These are phyloP conservation scores for Lactarius akahatsu DNA, from an alignment of 768 basidiomycete genomes.

Conservation along the genomic window DNA sequence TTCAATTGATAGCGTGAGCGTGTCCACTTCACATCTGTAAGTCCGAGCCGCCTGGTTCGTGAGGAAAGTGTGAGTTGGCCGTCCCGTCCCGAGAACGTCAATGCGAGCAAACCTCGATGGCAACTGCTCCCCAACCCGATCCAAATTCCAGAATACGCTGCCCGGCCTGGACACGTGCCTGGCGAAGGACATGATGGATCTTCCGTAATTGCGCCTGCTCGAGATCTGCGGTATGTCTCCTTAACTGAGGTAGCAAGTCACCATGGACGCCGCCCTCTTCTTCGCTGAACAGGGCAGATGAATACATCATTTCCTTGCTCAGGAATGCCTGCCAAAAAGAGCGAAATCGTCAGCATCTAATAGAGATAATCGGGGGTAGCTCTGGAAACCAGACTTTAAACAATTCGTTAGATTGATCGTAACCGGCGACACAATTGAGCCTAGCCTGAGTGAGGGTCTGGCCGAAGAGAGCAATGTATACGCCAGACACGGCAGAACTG, in stretches of 20 bases:
- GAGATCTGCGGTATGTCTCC: constrained; percentile 51
- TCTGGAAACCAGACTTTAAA: constrained; percentile 54
- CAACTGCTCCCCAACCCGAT: constrained; percentile 90
- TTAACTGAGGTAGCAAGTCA: constrained; percentile 43
- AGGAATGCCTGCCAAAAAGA: constrained; percentile 59
- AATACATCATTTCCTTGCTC: constrained; percentile 93
- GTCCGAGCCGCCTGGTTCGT: constrained; percentile 55
- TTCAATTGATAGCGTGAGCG: constrained; percentile 82
- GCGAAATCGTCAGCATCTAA: not conserved
- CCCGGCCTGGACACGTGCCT: constrained; percentile 75
- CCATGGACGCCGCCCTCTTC: constrained; percentile 78
- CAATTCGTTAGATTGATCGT: constrained; percentile 88
- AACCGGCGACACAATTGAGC: constrained; percentile 79
- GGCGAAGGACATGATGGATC: constrained; percentile 74
- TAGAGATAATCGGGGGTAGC: constrained; percentile 14
- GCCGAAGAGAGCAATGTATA: constrained; percentile 66
- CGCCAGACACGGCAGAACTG: constrained; percentile 32
- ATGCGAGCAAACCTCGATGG: constrained; percentile 66
- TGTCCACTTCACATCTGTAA: constrained; percentile 82
- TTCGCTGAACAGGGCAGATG: constrained; percentile 81
- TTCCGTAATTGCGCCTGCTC: constrained; percentile 84
- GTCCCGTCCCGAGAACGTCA: constrained; percentile 15
- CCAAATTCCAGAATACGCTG: constrained; percentile 88
- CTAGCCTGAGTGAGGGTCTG: constrained; percentile 72
- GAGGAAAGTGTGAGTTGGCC: constrained; percentile 1